phyloP scores from a whole-genome alignment of 2,329 filamentous ascomycete genomes.

The Juglanconis sp. region DNA sequence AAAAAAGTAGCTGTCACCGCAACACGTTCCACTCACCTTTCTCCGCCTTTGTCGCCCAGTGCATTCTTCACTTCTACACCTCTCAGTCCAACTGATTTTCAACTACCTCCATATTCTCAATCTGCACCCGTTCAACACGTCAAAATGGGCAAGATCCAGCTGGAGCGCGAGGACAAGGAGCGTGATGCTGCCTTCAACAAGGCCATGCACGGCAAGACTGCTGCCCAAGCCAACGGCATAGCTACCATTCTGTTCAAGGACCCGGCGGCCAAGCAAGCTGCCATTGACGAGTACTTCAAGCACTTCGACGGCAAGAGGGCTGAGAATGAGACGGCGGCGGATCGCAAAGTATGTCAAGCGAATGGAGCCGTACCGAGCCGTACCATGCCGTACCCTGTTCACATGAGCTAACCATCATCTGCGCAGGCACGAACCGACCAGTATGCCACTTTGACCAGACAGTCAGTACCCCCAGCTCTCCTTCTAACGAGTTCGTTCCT shows the following conservation, averaged over 20 bases:
- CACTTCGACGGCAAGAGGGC: conserved; percentile 76
- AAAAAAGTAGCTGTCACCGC: conserved; percentile 16
- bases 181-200: conserved; percentile 91
- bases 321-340: conserved; percentile 77
- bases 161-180: conserved; percentile 78
- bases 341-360: conserved; percentile 63
- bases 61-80: background rate
- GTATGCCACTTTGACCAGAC: conserved; percentile 89
- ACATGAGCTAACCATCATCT: conserved; percentile 19
- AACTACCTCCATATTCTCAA: background rate
- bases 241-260: conserved; percentile 85
- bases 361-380: too few relatives aligned
- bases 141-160: conserved; percentile 28
- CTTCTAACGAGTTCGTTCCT: background rate
- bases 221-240: conserved; percentile 67
- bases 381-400: background rate
- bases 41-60: background rate
- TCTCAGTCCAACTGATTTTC: conserved; percentile 3
- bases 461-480: conserved; percentile 56
- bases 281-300: conserved; percentile 81
- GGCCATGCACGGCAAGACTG: conserved; percentile 74
- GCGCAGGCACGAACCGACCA: conserved; percentile 72
- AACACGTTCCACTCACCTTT: conserved; percentile 8
- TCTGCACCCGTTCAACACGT: conserved; percentile 12
- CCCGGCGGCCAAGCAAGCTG: conserved; percentile 49